Percentiles rank a stretch among this genome's conserved stretches.
phyloP scores from a whole-genome alignment of 495 filamentous ascomycete species.

The Penicillium pulvis region DNA sequence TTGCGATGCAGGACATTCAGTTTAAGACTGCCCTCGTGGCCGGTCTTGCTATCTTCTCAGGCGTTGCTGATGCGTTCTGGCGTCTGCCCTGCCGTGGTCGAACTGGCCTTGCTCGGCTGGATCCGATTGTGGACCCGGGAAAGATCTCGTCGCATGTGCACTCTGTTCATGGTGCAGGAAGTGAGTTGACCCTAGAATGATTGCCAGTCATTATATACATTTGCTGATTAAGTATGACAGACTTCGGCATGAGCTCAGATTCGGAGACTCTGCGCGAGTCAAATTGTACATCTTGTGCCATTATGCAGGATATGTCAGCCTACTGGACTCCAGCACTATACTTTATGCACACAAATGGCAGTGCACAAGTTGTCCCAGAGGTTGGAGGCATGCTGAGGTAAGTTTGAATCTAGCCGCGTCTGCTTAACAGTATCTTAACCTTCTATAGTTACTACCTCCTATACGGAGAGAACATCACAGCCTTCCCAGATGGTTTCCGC shows the following conservation, averaged over 20 bases:
- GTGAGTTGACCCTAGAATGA: constrained; percentile 39
- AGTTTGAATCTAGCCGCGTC: constrained; percentile 18
- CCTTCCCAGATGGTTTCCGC: constrained; percentile 78
- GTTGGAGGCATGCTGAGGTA: constrained; percentile 61
- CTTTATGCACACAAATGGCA: constrained; percentile 59
- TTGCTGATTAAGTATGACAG: constrained; percentile 24
- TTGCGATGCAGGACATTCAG: constrained; percentile 28
- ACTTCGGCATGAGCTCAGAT: constrained; percentile 49
- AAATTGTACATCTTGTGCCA: constrained; percentile 58
- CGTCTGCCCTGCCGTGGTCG: constrained; percentile 77
- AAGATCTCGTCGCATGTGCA: constrained; percentile 51
- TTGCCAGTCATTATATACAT: background rate
- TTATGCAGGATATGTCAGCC: constrained; percentile 61
- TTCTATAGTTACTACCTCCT: constrained; percentile 71
- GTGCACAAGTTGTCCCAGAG: constrained; percentile 52
- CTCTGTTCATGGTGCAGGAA: constrained; percentile 53
- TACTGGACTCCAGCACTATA: constrained; percentile 65
- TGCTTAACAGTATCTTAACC: constrained; percentile 2
- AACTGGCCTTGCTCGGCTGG: constrained; percentile 60
- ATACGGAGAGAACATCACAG: constrained; percentile 61
- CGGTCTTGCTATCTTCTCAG: constrained; percentile 35
- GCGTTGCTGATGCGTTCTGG: constrained; percentile 71
- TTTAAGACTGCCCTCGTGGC: constrained; percentile 28
- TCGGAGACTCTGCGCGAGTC: constrained; percentile 46
- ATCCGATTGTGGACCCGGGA: constrained; percentile 55